These are phyloP conservation scores for Pseudodiploospora longispora DNA, from an alignment of 2,329 filamentous ascomycete genomes.

Conservation along the genomic window DNA sequence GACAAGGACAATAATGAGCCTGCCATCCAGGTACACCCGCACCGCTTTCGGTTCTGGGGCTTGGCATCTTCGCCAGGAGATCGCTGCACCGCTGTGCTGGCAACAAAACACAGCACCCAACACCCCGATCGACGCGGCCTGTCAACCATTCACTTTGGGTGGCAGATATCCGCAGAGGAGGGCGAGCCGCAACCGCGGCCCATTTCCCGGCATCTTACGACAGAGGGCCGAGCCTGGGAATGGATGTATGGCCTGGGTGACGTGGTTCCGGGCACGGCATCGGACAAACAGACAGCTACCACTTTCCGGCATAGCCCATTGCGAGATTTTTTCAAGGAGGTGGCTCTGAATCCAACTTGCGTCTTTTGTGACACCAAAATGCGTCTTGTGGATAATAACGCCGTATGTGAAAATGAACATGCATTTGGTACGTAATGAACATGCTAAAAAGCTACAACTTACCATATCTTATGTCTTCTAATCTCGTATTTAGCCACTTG, in stretches of 20 bases:
- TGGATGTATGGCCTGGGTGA: constrained; percentile 50
- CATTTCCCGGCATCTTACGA: constrained; percentile 29
- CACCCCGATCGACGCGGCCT: constrained; percentile 35
- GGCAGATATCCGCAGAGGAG: constrained; percentile 13
- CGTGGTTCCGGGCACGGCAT: constrained; percentile 34
- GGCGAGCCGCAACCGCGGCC: not conserved
- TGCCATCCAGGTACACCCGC: constrained; percentile 35
- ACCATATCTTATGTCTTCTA: not conserved
- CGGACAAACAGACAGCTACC: constrained; percentile 11
- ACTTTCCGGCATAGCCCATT: constrained; percentile 18
- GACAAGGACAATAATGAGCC: constrained; percentile 4
- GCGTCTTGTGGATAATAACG: constrained; percentile 23
- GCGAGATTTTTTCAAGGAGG: constrained; percentile 29
- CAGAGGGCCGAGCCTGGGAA: constrained; percentile 48
- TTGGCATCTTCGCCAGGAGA: constrained; percentile 43
- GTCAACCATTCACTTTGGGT: constrained; percentile 31
- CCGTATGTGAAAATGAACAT: constrained; percentile 31
- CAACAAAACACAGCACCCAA: constrained; percentile 40
- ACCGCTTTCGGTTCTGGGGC: constrained; percentile 46
- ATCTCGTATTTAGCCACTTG: constrained; percentile 35
- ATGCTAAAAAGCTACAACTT: not conserved
- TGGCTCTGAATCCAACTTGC: constrained; percentile 32
- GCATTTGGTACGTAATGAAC: constrained; percentile 27
- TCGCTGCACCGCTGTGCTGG: constrained; percentile 42
- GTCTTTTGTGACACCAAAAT: constrained; percentile 37